Conservation (phyloP, 257 asterid species). For the Petrea volubilis region DNA sequence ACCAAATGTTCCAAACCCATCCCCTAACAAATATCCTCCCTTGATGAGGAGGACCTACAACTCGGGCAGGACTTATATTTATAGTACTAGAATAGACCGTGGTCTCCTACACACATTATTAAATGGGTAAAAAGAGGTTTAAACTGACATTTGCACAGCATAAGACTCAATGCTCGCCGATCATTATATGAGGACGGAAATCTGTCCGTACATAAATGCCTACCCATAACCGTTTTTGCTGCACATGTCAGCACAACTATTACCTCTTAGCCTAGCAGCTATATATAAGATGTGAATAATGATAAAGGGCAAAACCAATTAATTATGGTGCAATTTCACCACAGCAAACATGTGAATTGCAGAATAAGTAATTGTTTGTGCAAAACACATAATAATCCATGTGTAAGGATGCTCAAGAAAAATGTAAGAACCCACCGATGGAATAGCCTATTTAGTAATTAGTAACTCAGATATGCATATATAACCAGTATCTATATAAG, state of each 20-base stretch:
- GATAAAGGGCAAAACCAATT: not conserved
- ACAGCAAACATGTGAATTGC: not conserved
- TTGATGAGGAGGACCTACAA: not conserved
- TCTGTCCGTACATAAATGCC: not conserved
- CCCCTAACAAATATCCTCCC: not conserved
- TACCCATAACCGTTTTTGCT: not conserved
- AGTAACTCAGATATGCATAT: not conserved
- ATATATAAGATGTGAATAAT: not conserved
- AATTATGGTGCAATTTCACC: not conserved
- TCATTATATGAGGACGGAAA: not conserved
- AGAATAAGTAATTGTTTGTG: not conserved
- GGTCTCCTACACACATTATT: not conserved
- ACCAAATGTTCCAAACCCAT: not conserved
- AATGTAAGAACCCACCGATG: not conserved
- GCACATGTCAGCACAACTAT: not conserved
- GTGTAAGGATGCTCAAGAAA: constrained; percentile 5
- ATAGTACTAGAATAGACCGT: not conserved
- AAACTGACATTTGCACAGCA: not conserved
- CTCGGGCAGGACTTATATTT: not conserved
- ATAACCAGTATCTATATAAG: not conserved
- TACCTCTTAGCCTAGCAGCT: constrained; percentile 1
- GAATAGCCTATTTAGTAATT: not conserved
- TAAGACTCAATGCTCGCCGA: constrained; percentile 2
- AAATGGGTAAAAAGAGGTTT: not conserved
- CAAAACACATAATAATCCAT: not conserved